These are phyloP conservation scores for Pichia sp. DNA, from an alignment of 1,139 yeast genomes.

Conservation along the genomic window DNA sequence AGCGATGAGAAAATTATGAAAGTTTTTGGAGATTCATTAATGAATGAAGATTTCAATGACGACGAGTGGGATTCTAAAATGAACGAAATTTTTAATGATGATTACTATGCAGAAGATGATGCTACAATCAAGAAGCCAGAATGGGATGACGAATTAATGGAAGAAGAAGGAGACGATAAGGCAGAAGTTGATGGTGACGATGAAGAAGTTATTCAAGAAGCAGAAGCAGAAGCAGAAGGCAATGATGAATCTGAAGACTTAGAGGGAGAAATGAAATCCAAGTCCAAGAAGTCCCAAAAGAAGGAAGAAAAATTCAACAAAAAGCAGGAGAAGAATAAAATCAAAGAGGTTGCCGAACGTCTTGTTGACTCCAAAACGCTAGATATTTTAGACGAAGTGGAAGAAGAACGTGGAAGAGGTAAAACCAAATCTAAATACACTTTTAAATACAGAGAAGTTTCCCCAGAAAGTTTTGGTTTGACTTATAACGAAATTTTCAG, in stretches of 20 bases:
- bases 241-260: slow-evolving; percentile 22
- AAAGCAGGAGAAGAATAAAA: slow-evolving; percentile 53
- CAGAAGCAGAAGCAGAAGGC: slow-evolving; percentile 20
- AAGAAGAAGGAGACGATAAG: slow-evolving; percentile 22
- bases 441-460: slow-evolving; percentile 88
- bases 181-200: slow-evolving; percentile 22
- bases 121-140: slow-evolving; percentile 33
- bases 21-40: slow-evolving; percentile 63
- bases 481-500: slow-evolving; percentile 78
- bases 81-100: slow-evolving; percentile 80
- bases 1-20: slow-evolving; percentile 53
- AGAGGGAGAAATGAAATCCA: slow-evolving; percentile 21
- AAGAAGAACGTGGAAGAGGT: slow-evolving; percentile 47
- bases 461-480: slow-evolving; percentile 89
- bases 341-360: slow-evolving; percentile 62
- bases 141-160: slow-evolving; percentile 41
- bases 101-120: slow-evolving; percentile 38
- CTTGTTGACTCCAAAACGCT: slow-evolving; percentile 52
- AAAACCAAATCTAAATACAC: slow-evolving; percentile 37
- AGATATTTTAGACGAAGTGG: slow-evolving; percentile 48
- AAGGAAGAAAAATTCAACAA: slow-evolving; percentile 27
- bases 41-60: slow-evolving; percentile 86
- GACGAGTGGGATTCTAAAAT: slow-evolving; percentile 88
- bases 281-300: slow-evolving; percentile 28
- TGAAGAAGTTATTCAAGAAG: slow-evolving; percentile 20